Base-by-base conservation (phyloP, 169 alveolate species). In the Besnoitia besnoiti region DNA sequence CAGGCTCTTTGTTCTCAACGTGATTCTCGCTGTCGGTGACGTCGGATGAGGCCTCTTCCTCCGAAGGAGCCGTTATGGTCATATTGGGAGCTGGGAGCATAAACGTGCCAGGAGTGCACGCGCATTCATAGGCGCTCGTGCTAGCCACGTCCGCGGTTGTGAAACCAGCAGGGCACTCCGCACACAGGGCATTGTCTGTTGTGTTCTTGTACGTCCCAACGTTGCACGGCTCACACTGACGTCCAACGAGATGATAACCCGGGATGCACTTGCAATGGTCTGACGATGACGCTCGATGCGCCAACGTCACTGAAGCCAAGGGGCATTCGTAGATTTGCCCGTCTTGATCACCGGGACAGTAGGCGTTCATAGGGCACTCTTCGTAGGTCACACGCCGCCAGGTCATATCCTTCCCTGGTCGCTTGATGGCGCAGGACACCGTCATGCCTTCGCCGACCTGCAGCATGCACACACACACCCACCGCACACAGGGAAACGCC, bases 41-140 rank as follows among this genome's bases (percentile, higher is more conserved):
- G 42, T 35, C 50, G 37, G 55, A 50, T 5, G 62, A 1, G 33
- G 42, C 67, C 59, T 73, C 93, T 5, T 40, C 44, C 33, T 73
- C 89, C 7, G 30, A 24, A 33, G 8, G 19, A 16, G 85, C n/a
- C n/a, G n/a, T n/a, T 55, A n/a, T 19, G 67, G 12, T n/a, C 27
- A n/a, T 19, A n/a, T 55, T n/a, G 24, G 67, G n/a, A 19, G 12
- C 79, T 40, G 59, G 89, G 27, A 88, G 80, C 93, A 89, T 89
- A 82, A 89, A 93, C 90, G 77, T 46, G 40, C 95, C 95, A 35
- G 93, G 85, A 51, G 50, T 82, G 62, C 95, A 93, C 44, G 93
- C 91, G 77, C 95, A 93, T 27, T 93, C 95, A 67, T 93, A 93
- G 21, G 94, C 94, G 62, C 95, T 93, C 42, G 84, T 93, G 49